Evolutionary conservation across 1,139 yeast species (phyloP).

Genomic region (Hemisphaericaspora lyxosophila): DNA sequence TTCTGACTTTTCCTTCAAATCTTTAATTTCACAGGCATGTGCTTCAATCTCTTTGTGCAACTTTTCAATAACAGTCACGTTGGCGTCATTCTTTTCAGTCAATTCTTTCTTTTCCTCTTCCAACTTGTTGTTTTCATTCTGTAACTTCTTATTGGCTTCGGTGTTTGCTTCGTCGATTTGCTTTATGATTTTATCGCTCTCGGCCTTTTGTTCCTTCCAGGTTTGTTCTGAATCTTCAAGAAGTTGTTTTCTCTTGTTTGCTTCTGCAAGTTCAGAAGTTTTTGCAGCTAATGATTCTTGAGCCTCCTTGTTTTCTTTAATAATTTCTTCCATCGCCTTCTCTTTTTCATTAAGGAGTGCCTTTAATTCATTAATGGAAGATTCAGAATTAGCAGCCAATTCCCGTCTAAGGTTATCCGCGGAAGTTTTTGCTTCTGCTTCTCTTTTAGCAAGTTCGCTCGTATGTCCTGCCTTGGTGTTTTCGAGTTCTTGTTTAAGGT

Average conservation of each 20-base stretch:
- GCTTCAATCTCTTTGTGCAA: not conserved
- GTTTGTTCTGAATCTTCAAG: not conserved
- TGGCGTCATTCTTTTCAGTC: not conserved
- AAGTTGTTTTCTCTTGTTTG: not conserved
- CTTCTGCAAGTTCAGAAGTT: not conserved
- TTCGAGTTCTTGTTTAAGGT: not conserved
- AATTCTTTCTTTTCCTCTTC: not conserved
- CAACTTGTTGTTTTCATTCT: not conserved
- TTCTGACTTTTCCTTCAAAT: not conserved
- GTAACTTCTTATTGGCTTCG: not conserved
- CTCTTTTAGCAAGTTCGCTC: not conserved
- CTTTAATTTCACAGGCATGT: not conserved
- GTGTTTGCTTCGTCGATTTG: not conserved
- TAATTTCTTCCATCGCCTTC: not conserved
- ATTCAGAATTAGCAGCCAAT: not conserved
- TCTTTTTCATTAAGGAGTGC: not conserved
- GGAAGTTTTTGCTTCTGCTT: not conserved
- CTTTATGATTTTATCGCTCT: not conserved
- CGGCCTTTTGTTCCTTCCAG: not conserved
- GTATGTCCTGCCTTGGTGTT: not conserved
- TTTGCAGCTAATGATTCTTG: not conserved
- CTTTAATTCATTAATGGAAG: not conserved
- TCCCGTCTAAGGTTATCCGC: not conserved
- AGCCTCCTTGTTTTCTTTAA: not conserved
- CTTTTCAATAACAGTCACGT: not conserved